phyloP scores from a whole-genome alignment of 805 yeast species.

The Zygoascus biomembranicola region DNA sequence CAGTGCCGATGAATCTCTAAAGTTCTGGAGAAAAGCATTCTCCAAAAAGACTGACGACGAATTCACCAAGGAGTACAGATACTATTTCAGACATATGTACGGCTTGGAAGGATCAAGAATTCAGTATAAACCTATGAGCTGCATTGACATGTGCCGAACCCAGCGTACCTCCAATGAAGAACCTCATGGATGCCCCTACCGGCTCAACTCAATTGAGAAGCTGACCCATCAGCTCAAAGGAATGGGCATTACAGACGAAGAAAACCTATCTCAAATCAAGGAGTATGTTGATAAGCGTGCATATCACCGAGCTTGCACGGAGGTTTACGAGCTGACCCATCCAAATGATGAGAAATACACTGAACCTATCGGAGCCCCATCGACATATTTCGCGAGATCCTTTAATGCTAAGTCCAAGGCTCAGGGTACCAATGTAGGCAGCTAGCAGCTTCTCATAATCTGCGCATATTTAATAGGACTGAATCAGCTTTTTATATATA shows the following conservation, averaged over 20 bases:
- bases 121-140: slow-evolving; percentile 80
- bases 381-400: slow-evolving; percentile 68
- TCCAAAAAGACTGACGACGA: slow-evolving; percentile 53
- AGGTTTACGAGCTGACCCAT: slow-evolving; percentile 71
- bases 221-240: slow-evolving; percentile 46
- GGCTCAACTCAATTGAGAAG: slow-evolving; percentile 62
- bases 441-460: too few relatives aligned
- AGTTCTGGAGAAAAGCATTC: slow-evolving; percentile 75
- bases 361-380: slow-evolving; percentile 73
- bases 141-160: slow-evolving; percentile 53
- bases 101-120: slow-evolving; percentile 88
- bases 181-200: slow-evolving; percentile 88
- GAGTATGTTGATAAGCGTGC: slow-evolving; percentile 63
- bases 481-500: too few relatives aligned
- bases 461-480: too few relatives aligned
- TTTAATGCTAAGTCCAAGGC: slow-evolving; percentile 3
- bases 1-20: slow-evolving; percentile 75
- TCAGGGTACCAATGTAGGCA: background rate
- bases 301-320: slow-evolving; percentile 80
- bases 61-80: slow-evolving; percentile 81
- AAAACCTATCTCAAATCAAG: slow-evolving; percentile 48
- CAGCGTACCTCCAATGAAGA: slow-evolving; percentile 63
- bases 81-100: slow-evolving; percentile 80
- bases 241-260: slow-evolving; percentile 56
- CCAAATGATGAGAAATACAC: slow-evolving; percentile 29